phyloP scores from a whole-genome alignment of 441 rosid genomes.

The Adansonia gregorii region DNA sequence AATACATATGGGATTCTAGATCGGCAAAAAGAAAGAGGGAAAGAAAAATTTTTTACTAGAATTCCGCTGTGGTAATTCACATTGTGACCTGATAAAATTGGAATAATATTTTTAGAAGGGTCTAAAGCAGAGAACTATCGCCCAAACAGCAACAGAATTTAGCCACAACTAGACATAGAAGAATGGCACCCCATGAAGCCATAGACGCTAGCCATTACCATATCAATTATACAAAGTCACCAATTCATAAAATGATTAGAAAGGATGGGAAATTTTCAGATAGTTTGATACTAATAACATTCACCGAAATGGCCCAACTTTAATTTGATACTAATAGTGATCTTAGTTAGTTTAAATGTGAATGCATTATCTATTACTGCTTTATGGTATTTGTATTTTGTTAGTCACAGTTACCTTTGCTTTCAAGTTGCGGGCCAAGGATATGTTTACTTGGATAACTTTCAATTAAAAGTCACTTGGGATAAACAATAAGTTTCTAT shows the following conservation, averaged over 20 bases:
- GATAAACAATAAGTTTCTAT: not conserved
- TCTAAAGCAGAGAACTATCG: not conserved
- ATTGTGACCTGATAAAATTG: not conserved
- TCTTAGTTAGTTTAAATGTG: not conserved
- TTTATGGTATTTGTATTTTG: not conserved
- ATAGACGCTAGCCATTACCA: not conserved
- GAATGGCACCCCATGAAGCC: not conserved
- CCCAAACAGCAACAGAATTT: not conserved
- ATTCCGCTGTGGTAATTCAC: not conserved
- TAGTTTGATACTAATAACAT: not conserved
- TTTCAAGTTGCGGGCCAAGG: not conserved
- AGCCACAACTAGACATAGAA: not conserved
- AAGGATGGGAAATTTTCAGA: not conserved
- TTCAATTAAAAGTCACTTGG: too few species aligned
- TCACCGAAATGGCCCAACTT: too few species aligned
- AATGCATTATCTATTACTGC: not conserved
- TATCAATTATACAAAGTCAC: not conserved
- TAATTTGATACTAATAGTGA: too few species aligned
- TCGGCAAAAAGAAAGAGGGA: not conserved
- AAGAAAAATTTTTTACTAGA: not conserved
- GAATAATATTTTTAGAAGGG: not conserved
- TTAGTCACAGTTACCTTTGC: not conserved
- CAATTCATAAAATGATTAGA: not conserved
- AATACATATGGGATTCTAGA: not conserved
- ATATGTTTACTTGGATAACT: not conserved